phyloP scores from a whole-genome alignment of 768 basidiomycete genomes.

The Termitomyces sp. region DNA sequence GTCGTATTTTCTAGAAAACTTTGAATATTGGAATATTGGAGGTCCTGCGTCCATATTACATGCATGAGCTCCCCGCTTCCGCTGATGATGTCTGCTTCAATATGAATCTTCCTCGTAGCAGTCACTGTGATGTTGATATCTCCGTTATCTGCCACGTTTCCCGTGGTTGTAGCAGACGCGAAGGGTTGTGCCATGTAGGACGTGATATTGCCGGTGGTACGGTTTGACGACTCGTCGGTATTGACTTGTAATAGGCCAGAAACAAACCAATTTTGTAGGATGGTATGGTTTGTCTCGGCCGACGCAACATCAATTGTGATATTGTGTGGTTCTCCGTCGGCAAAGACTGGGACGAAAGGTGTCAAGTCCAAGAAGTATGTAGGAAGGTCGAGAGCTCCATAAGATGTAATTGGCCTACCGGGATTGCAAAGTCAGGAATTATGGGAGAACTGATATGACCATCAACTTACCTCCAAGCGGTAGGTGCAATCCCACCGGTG shows the following conservation, averaged over 20 bases:
- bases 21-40: constrained; percentile 62
- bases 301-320: constrained; percentile 73
- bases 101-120: constrained; percentile 52
- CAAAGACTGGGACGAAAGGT: constrained; percentile 68
- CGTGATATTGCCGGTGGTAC: constrained; percentile 66
- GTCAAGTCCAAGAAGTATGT: constrained; percentile 79
- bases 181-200: constrained; percentile 55
- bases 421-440: not conserved
- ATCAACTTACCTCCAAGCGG: constrained; percentile 55
- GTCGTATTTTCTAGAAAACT: constrained; percentile 47
- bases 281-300: constrained; percentile 59
- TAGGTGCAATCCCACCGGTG: constrained; percentile 71
- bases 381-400: constrained; percentile 73
- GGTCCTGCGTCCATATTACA: constrained; percentile 57
- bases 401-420: constrained; percentile 66
- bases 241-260: constrained; percentile 69
- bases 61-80: constrained; percentile 58
- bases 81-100: constrained; percentile 57
- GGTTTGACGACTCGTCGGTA: constrained; percentile 55
- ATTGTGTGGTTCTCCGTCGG: constrained; percentile 63
- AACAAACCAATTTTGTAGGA: constrained; percentile 75
- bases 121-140: constrained; percentile 61
- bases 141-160: constrained; percentile 32
- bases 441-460: not conserved
- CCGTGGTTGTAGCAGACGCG: constrained; percentile 48